These are phyloP conservation scores for Kodamaea kakaduensis DNA, from an alignment of 805 yeast genomes.

Conservation along the genomic window DNA sequence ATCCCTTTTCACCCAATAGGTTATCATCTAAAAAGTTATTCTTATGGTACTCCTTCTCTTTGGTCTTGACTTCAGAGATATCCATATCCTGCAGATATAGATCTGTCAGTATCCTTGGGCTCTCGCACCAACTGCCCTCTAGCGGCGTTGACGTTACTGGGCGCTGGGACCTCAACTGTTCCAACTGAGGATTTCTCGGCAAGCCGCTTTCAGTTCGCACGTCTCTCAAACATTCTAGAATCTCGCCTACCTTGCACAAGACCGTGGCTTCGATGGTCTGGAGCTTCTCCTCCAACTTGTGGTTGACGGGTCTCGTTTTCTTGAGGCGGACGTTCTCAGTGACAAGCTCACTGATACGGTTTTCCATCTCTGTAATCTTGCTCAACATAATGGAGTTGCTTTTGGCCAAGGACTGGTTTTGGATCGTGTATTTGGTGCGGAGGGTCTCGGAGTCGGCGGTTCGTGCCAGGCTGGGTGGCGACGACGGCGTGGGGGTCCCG, in stretches of 20 bases:
- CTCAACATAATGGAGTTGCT: conserved; percentile 51
- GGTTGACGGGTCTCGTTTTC: conserved; percentile 24
- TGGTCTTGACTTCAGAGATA: no score
- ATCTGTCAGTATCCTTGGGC: no score
- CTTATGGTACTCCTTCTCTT: no score
- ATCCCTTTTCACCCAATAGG: neutral
- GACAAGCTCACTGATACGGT: conserved; percentile 44
- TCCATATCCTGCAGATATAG: conserved; percentile 1
- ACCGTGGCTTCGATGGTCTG: conserved; percentile 39
- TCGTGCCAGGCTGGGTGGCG: conserved; percentile 1
- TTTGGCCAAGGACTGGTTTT: conserved; percentile 58
- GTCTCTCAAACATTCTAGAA: conserved; percentile 38
- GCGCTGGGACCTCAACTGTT: conserved; percentile 9
- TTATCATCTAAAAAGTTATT: no score
- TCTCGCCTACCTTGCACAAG: conserved; percentile 40
- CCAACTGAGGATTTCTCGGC: conserved; percentile 16
- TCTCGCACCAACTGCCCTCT: no score
- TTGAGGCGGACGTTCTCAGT: conserved; percentile 47
- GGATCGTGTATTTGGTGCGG: conserved; percentile 34
- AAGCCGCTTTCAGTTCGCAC: conserved; percentile 42
- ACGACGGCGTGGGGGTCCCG: neutral
- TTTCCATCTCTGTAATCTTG: conserved; percentile 51
- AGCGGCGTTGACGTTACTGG: conserved; percentile 21
- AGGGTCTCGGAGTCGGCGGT: conserved; percentile 1
- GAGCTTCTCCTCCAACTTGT: conserved; percentile 34